These are phyloP conservation scores for Irpex rosettiformis DNA, from an alignment of 1,284 basidiomycete species.

Conservation along the genomic window DNA sequence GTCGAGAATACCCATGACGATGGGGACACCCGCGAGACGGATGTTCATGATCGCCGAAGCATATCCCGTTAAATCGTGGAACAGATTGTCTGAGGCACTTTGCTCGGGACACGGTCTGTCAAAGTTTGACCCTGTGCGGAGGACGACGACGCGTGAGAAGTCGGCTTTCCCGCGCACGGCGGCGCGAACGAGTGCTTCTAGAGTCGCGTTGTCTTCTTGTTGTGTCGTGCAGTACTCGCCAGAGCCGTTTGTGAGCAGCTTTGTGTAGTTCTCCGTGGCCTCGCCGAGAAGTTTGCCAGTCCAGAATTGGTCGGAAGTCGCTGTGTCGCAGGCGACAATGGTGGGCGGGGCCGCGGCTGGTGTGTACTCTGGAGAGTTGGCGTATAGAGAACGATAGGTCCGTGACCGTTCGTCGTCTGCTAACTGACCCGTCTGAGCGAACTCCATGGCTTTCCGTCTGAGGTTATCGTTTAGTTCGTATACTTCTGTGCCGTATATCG, in stretches of 20 bases:
- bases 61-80: slow-evolving; percentile 19
- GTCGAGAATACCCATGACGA: slow-evolving; percentile 28
- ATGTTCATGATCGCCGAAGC: slow-evolving; percentile 26
- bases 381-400: slow-evolving; percentile 35
- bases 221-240: slow-evolving; percentile 42
- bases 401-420: slow-evolving; percentile 33
- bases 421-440: slow-evolving; percentile 32
- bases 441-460: slow-evolving; percentile 32
- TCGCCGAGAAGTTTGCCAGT: slow-evolving; percentile 36
- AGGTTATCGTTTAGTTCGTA: slow-evolving; percentile 47
- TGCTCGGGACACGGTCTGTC: slow-evolving; percentile 35
- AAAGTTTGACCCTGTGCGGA: slow-evolving; percentile 44
- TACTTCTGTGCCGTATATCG: slow-evolving; percentile 47
- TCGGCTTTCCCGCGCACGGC: slow-evolving; percentile 36
- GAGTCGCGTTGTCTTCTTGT: slow-evolving; percentile 48
- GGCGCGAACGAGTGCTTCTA: slow-evolving; percentile 41
- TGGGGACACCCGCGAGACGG: slow-evolving; percentile 27
- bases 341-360: slow-evolving; percentile 31
- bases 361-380: slow-evolving; percentile 19
- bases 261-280: slow-evolving; percentile 40
- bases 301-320: slow-evolving; percentile 43
- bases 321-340: slow-evolving; percentile 34
- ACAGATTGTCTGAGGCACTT: slow-evolving; percentile 22
- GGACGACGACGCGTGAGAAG: slow-evolving; percentile 41
- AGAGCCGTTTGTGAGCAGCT: slow-evolving; percentile 35